Conservation (phyloP, 176 grass and related monocot genomes). For the Bothriochloa decipiens region DNA sequence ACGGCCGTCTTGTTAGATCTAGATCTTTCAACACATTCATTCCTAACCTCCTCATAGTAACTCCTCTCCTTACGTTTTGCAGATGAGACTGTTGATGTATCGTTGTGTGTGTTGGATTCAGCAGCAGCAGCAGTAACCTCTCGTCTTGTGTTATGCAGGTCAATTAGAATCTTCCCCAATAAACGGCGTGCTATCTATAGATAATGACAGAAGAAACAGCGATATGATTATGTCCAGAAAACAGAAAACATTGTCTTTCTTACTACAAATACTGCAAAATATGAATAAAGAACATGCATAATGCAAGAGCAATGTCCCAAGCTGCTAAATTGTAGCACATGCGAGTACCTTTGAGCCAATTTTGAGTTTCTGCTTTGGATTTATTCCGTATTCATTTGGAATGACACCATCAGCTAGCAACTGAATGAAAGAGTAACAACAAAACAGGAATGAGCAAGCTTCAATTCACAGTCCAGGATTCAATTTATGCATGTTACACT, state of each 20-base stretch:
- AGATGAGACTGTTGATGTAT: conserved; percentile 44
- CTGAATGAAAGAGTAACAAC: too few relatives aligned
- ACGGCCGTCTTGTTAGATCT: conserved; percentile 55
- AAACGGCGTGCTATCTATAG: conserved; percentile 84
- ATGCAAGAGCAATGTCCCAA: conserved; percentile 6
- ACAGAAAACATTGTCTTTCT: neutral
- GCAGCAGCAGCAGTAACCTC: conserved; percentile 61
- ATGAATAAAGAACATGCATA: conserved; percentile 15
- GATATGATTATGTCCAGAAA: conserved; percentile 19
- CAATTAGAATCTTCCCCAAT: conserved; percentile 94
- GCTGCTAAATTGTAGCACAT: neutral
- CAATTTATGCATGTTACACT: conserved; percentile 1
- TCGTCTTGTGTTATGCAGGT: conserved; percentile 85
- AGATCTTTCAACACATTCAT: conserved; percentile 55
- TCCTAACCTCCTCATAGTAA: conserved; percentile 48
- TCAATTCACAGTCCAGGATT: conserved; percentile 5
- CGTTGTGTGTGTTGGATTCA: conserved; percentile 55
- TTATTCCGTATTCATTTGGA: conserved; percentile 72
- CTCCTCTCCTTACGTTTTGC: conserved; percentile 54
- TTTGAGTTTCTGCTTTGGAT: conserved; percentile 92
- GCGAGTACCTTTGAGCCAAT: conserved; percentile 86
- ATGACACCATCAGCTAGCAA: conserved; percentile 53
- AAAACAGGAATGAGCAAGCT: conserved; percentile 20
- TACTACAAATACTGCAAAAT: neutral
- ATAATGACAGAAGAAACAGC: conserved; percentile 38